phyloP scores from a whole-genome alignment of 352 stramenopile species.

The Phytophthora crassamura region DNA sequence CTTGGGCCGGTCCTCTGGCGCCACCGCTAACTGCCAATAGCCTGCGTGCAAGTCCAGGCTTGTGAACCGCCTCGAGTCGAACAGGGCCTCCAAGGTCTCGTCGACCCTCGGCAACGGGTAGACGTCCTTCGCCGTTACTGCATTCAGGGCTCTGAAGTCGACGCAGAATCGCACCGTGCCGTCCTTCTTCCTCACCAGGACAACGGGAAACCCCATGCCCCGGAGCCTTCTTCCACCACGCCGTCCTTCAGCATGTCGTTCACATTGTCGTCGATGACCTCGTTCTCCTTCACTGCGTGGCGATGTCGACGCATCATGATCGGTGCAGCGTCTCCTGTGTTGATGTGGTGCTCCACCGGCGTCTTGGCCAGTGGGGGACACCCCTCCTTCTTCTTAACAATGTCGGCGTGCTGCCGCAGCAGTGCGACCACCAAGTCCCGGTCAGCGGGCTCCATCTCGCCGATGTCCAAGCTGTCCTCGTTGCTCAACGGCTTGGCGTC shows the following conservation, averaged over 20 bases:
- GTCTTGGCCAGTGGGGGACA: neutral
- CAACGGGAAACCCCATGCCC: slow-evolving; percentile 20
- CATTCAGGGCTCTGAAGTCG: neutral
- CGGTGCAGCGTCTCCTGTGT: slow-evolving; percentile 2
- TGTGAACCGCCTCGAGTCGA: no score
- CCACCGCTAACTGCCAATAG: slow-evolving; percentile 16
- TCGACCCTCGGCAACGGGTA: no score
- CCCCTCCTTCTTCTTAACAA: neutral
- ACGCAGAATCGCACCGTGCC: slow-evolving; percentile 23
- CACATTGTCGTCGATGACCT: no score
- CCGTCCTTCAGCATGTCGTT: slow-evolving; percentile 15
- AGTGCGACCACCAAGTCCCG: neutral
- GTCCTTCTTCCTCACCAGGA: no score
- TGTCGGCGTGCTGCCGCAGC: neutral
- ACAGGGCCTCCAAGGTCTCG: no score
- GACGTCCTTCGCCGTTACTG: no score
- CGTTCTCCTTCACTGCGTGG: no score
- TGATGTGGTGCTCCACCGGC: no score
- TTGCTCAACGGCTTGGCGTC: no score
- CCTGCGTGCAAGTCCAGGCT: slow-evolving; percentile 18
- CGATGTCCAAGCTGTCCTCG: neutral
- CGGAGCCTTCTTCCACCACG: slow-evolving; percentile 12
- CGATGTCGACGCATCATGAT: slow-evolving; percentile 3
- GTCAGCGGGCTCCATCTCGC: neutral
- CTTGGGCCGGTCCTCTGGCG: slow-evolving; percentile 19